A percentile compares a stretch with the other conserved stretches of the same genome.
Conservation (phyloP, 352 stramenopile species). For the Phytophthora brassicae region DNA sequence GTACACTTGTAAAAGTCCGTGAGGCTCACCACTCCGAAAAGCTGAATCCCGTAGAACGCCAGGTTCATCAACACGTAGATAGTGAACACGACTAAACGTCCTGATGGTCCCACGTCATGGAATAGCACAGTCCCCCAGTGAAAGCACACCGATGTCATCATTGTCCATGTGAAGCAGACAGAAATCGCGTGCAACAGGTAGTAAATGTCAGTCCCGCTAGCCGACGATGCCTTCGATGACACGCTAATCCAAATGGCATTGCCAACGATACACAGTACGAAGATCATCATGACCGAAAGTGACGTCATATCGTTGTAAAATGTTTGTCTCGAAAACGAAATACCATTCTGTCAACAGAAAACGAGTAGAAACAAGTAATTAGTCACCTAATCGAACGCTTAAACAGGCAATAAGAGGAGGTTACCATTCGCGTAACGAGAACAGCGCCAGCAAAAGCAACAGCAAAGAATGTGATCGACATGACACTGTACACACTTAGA, state of each 20-base stretch:
- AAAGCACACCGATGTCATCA: conserved; percentile 87
- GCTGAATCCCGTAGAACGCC: conserved; percentile 62
- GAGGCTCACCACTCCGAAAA: conserved; percentile 74
- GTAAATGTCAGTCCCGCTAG: conserved; percentile 65
- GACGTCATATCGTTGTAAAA: conserved; percentile 90
- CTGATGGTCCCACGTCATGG: conserved; percentile 59
- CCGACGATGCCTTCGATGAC: conserved; percentile 46
- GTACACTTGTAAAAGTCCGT: conserved; percentile 84
- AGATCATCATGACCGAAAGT: conserved; percentile 72
- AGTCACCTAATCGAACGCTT: background rate
- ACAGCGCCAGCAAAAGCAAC: conserved; percentile 73
- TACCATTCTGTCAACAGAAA: conserved; percentile 55
- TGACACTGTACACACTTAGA: conserved; percentile 85
- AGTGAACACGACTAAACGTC: conserved; percentile 55
- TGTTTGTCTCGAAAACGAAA: conserved; percentile 68
- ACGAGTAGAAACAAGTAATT: background rate
- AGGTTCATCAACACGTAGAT: conserved; percentile 66
- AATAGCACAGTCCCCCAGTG: conserved; percentile 81
- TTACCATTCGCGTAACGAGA: conserved; percentile 82
- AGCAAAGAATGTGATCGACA: conserved; percentile 84
- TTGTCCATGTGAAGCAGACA: conserved; percentile 78
- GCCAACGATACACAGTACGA: conserved; percentile 67
- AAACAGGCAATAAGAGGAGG: background rate
- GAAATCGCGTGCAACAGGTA: conserved; percentile 72
- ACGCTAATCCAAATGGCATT: conserved; percentile 86